Base-by-base conservation (phyloP, 495 filamentous ascomycete genomes). In the Parachaetomium inaequale region DNA sequence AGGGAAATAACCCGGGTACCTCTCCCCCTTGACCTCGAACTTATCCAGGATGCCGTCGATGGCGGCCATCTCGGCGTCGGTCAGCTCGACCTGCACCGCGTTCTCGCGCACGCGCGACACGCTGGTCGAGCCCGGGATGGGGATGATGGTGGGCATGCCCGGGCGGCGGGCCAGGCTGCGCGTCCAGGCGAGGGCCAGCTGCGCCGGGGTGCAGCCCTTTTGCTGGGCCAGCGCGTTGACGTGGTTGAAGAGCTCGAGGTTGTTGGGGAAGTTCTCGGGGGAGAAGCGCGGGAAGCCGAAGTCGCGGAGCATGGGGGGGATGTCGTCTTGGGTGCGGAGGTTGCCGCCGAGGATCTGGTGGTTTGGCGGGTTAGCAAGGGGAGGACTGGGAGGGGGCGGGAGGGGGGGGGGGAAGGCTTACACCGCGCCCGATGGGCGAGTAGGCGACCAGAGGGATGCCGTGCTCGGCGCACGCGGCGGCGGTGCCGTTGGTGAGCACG, bases 141-240 rank as follows among this genome's bases (percentile, higher is more conserved):
- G 92, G 59, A 95, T 87, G 66, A 96, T 88, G 5, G 79, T 81
- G 14, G 86, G 84, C 70, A 87, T 80, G 14, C 85, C 89, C 43
- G 84, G 77, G 66, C 81, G 78, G 32, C 74, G 75, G 49, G 83
- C 81, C 58, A 86, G 70, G 4, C 75, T 54, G 29, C 62, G 73
- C 4, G 87, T 77, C 92, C 93, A 97, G 23, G 76, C 82, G 57
- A 96, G 76, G 12, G 91, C 92, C 38, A 96, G 76, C 76, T 97
- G 92, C 3, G 84, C 84, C 0, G 87, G 79, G 12, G 87, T 90
- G 64, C 83, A 84, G 14, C 84, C 84, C 78, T 93, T 96, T 63
- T 79, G 75, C 62, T 75, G 66, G 6, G 92, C 91, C 54, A 96
- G 66, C 49, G 79, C 79, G 63, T 86, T 79, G 31, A 96, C 75